phyloP scores from a whole-genome alignment of 1,284 basidiomycete species.

The Ganoderma resinaceum region DNA sequence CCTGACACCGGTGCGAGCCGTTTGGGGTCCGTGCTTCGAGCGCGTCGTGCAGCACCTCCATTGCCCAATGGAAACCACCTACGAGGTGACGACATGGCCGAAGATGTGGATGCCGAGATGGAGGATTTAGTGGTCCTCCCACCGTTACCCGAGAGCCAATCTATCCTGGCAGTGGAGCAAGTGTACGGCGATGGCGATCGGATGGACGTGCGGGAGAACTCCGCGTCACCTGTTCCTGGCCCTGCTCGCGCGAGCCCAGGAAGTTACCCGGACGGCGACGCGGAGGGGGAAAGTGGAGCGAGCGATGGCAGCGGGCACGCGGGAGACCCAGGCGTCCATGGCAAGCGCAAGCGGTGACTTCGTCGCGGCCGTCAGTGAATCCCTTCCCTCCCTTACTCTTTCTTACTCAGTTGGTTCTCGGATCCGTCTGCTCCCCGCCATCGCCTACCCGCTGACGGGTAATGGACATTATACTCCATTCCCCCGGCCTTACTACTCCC shows the following conservation, averaged over 20 bases:
- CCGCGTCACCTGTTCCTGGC: constrained; percentile 33
- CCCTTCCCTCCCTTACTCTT: constrained; percentile 2
- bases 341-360: constrained; percentile 43
- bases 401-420: constrained; percentile 2
- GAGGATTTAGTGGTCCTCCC: constrained; percentile 38
- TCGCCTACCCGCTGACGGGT: not conserved
- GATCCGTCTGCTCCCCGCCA: not conserved
- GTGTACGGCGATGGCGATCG: constrained; percentile 33
- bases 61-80: constrained; percentile 20
- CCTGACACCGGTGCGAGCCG: constrained; percentile 44
- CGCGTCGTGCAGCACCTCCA: constrained; percentile 23
- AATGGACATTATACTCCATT: not conserved
- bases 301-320: constrained; percentile 35
- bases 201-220: constrained; percentile 29
- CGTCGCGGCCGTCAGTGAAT: not conserved
- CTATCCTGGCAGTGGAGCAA: constrained; percentile 29
- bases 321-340: constrained; percentile 36
- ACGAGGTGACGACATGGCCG: constrained; percentile 32
- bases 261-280: constrained; percentile 34
- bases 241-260: constrained; percentile 29
- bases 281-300: constrained; percentile 34
- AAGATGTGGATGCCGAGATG: constrained; percentile 42
- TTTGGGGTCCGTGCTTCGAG: constrained; percentile 28
- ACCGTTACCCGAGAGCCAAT: constrained; percentile 39
- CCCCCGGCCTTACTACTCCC: not conserved